phyloP scores from a whole-genome alignment of 2,329 filamentous ascomycete genomes.

The Raffaelea deltoideospora region DNA sequence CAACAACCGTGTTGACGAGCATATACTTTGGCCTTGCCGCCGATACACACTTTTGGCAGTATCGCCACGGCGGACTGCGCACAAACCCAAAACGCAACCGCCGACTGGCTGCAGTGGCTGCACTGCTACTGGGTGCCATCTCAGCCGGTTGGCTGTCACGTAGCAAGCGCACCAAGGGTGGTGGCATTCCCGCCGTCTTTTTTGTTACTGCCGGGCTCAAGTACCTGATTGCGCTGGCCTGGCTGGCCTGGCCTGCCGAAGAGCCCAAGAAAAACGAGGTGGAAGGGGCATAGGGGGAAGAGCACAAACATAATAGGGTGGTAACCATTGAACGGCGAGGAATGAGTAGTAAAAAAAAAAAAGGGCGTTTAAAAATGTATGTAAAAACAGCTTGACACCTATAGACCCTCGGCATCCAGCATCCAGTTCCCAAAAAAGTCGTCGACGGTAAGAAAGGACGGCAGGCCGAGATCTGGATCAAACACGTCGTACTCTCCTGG shows the following conservation, averaged over 20 bases:
- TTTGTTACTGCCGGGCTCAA: not conserved
- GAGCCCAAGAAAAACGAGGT: not conserved
- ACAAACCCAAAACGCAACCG: conserved; percentile 28
- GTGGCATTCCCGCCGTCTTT: not conserved
- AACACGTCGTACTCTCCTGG: not conserved
- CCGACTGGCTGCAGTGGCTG: conserved; percentile 28
- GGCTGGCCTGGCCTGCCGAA: not conserved
- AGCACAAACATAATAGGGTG: too few relatives aligned
- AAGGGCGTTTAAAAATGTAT: too few relatives aligned
- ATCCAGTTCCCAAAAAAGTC: not conserved
- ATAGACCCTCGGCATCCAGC: not conserved
- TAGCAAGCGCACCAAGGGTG: not conserved
- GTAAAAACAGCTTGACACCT: too few relatives aligned
- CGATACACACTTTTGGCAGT: conserved; percentile 30
- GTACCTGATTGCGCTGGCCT: not conserved
- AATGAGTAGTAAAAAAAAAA: too few relatives aligned
- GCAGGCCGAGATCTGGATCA: not conserved
- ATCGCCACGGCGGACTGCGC: not conserved
- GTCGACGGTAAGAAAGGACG: not conserved
- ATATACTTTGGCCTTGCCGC: conserved; percentile 71
- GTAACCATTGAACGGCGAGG: too few relatives aligned
- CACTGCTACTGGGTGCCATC: conserved; percentile 32
- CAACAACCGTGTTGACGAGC: conserved; percentile 66
- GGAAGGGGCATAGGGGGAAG: too few relatives aligned
- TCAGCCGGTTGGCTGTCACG: not conserved